Evolutionary conservation across 2,329 filamentous ascomycete species (phyloP).

Genomic region (Pseudocercospora ulei): DNA sequence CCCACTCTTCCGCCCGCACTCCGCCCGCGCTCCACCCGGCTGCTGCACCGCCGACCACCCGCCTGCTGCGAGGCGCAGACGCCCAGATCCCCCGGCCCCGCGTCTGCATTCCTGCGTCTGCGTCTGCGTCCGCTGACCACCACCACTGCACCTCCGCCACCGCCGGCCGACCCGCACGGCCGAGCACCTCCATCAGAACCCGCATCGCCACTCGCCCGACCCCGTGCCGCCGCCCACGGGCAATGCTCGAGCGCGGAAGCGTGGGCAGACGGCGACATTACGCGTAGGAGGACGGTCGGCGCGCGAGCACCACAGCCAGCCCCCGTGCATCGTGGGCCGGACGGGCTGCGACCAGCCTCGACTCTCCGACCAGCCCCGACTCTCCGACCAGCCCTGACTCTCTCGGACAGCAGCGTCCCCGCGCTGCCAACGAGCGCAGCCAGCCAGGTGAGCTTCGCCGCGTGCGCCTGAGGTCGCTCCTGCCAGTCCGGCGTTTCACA

Average conservation of each 20-base stretch:
- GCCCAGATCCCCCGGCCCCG: too few relatives aligned
- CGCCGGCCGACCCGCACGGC: not conserved
- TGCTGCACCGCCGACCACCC: too few relatives aligned
- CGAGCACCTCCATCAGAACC: slow-evolving; percentile 4
- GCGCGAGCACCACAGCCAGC: not conserved
- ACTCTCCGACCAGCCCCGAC: slow-evolving; percentile 1
- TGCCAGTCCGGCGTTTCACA: slow-evolving; percentile 7
- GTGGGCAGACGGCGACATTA: slow-evolving; percentile 3
- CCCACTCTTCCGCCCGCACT: too few relatives aligned
- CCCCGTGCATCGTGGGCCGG: slow-evolving; percentile 1
- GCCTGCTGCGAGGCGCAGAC: too few relatives aligned
- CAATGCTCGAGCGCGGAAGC: slow-evolving; percentile 3
- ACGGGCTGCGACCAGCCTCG: not conserved
- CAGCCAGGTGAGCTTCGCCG: slow-evolving; percentile 8
- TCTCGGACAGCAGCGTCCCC: not conserved
- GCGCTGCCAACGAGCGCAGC: slow-evolving; percentile 1
- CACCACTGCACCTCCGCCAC: not conserved
- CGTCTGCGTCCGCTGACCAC: too few relatives aligned
- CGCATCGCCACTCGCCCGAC: not conserved
- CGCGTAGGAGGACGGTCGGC: slow-evolving; percentile 1
- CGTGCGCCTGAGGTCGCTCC: slow-evolving; percentile 13
- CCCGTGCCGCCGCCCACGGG: slow-evolving; percentile 1
- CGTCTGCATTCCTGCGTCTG: too few relatives aligned
- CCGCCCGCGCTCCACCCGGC: too few relatives aligned
- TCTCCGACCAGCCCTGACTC: not conserved